These are phyloP conservation scores for Physaria fendleri DNA, from an alignment of 345 rosid genomes.

Conservation along the genomic window DNA sequence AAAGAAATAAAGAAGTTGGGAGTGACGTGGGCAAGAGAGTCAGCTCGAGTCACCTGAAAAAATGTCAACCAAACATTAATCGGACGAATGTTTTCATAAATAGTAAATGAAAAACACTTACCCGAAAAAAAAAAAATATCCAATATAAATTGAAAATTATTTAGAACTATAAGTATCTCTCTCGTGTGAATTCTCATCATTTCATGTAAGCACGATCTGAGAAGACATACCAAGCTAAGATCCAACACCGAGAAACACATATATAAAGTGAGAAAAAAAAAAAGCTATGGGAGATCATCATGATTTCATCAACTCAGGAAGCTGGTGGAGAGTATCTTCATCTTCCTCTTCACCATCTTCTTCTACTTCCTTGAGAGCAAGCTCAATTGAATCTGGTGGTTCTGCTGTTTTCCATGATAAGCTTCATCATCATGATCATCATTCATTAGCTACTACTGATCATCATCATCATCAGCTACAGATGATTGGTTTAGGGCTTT, in stretches of 20 bases:
- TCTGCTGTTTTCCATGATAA: constrained; percentile 50
- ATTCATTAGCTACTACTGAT: constrained; percentile 19
- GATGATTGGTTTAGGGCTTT: constrained; percentile 84
- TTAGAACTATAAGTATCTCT: constrained; percentile 33
- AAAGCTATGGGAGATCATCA: constrained; percentile 35
- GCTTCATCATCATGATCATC: constrained; percentile 35
- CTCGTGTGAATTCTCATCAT: constrained; percentile 29
- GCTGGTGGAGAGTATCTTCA: constrained; percentile 34
- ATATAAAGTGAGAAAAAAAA: neutral
- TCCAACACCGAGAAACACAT: constrained; percentile 13
- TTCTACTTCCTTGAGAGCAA: constrained; percentile 52
- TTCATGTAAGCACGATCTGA: constrained; percentile 31
- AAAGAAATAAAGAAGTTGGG: constrained; percentile 12
- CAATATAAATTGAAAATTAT: constrained; percentile 21
- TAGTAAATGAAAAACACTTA: constrained; percentile 30
- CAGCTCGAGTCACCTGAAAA: constrained; percentile 37
- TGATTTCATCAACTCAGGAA: constrained; percentile 32
- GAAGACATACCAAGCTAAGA: constrained; percentile 24
- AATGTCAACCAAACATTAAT: constrained; percentile 30
- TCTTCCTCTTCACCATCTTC: constrained; percentile 43
- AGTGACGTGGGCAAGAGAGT: constrained; percentile 29
- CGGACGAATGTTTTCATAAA: constrained; percentile 23
- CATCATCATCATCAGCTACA: constrained; percentile 46
- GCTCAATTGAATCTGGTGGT: constrained; percentile 50
- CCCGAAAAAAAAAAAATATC: constrained; percentile 15